phyloP scores from a whole-genome alignment of 306 rosid genomes.

The Pterocarpus santalinus region DNA sequence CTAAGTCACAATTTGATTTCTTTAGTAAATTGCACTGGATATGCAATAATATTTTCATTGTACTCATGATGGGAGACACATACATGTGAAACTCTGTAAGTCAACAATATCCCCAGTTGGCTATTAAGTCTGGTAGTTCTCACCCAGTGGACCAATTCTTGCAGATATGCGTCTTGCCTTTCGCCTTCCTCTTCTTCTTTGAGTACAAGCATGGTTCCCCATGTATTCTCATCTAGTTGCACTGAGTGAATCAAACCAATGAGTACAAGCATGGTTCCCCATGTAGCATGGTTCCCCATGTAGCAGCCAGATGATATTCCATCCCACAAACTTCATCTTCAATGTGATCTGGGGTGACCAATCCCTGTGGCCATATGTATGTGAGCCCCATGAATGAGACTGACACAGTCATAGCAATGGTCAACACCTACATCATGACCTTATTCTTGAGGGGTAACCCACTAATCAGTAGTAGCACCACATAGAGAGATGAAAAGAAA shows the following conservation, averaged over 20 bases:
- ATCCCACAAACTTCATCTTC: background rate
- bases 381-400: conserved; percentile 34
- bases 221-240: too few relatives aligned
- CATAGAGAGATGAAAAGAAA: conserved; percentile 47
- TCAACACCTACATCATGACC: conserved; percentile 38
- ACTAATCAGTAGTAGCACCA: conserved; percentile 42
- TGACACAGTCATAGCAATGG: conserved; percentile 15
- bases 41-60: background rate
- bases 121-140: background rate
- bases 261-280: background rate
- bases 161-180: too few relatives aligned
- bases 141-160: too few relatives aligned
- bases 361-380: background rate
- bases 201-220: background rate
- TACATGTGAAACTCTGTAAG: background rate
- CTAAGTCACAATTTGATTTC: background rate
- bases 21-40: background rate
- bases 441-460: conserved; percentile 49
- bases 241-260: background rate
- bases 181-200: background rate
- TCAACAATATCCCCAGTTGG: background rate
- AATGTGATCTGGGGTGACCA: conserved; percentile 33
- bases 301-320: background rate
- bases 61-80: too few relatives aligned
- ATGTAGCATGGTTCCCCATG: conserved; percentile 3